phyloP scores from a whole-genome alignment of 805 yeast species.

The Cyberlindnera japonica region DNA sequence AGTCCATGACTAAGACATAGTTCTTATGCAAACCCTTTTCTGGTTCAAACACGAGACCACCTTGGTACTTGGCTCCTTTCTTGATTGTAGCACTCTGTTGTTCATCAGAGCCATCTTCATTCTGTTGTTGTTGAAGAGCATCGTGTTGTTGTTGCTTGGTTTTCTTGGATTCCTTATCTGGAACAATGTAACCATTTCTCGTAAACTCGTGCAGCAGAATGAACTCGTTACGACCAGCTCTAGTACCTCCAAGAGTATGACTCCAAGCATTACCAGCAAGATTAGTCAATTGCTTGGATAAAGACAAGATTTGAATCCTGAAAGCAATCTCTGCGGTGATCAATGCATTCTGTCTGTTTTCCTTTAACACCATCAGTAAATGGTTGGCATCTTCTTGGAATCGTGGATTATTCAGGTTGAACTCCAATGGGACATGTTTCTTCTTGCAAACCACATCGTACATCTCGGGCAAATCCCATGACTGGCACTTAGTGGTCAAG shows the following conservation, averaged over 20 bases:
- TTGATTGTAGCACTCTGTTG: conserved; percentile 48
- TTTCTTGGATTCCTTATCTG: conserved; percentile 65
- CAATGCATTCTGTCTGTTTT: conserved; percentile 60
- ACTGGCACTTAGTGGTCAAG: conserved; percentile 83
- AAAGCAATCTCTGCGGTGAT: conserved; percentile 78
- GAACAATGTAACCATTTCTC: conserved; percentile 75
- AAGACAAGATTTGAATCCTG: conserved; percentile 76
- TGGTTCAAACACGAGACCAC: conserved; percentile 96
- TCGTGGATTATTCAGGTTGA: conserved; percentile 65
- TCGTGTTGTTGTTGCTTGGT: conserved; percentile 34
- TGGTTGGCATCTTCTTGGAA: conserved; percentile 64
- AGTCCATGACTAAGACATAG: conserved; percentile 91
- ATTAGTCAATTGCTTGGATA: conserved; percentile 87
- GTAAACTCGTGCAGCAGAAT: conserved; percentile 90
- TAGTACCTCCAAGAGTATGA: conserved; percentile 87
- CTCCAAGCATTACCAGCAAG: conserved; percentile 98
- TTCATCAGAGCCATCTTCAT: conserved; percentile 30
- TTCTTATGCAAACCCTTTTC: conserved; percentile 91
- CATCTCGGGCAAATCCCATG: conserved; percentile 95
- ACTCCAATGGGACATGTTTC: conserved; percentile 59
- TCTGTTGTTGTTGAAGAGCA: conserved; percentile 20
- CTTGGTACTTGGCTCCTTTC: conserved; percentile 70
- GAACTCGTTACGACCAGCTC: conserved; percentile 94
- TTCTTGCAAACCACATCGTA: conserved; percentile 70
- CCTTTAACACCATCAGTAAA: conserved; percentile 65